Base-by-base conservation (phyloP, 345 rosid genomes). In the Lepidium aucheri region DNA sequence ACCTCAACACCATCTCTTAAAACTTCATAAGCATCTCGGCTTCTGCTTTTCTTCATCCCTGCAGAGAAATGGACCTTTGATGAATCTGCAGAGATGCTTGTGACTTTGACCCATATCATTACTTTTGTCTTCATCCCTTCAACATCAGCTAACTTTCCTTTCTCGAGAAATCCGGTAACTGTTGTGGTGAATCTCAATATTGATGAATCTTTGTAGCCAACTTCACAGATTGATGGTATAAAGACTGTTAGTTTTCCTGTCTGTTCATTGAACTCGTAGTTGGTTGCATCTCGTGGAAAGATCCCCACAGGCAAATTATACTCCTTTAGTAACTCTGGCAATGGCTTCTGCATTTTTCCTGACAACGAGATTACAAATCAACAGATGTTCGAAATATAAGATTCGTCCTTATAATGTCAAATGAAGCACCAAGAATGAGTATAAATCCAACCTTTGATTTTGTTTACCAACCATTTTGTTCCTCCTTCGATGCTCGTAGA, bases 81-180 rank as follows among this genome's bases (percentile, higher is more conserved):
- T 6, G 97, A 84, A 75, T 90, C 97, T 0, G 87, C 79, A 0
- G 93, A 64, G 24, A 94, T 71, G 22, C 81, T 72, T 7, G 99
- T 88, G 67, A 94, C 86, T 80, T 94, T 86, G 43, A 88, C 96
- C 96, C 97, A 94, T 4, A 94, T 92, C 3, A 94, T 82, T 22
- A 85, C 89, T 81, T 94, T 90, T 9, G 97, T 94, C 81, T 94
- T 94, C 89, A 90, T 81, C 60, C 99, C 97, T 77, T 94, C 99
- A 9, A 90, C 83, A 4, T 79, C 78, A 0, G 81, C 78, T 45
- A 94, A 86, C 84, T 85, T 94, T 47, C 95, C 96, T 67, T 84
- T 83, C 50, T 67, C 68, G 6, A 94, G 79, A 17, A 63, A 84
- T 7, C 85, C 92, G 12, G 90, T 94, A 45, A 94, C 95, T 0